Base-by-base conservation (phyloP, 208 protist species). In the Lotmaria passim region DNA sequence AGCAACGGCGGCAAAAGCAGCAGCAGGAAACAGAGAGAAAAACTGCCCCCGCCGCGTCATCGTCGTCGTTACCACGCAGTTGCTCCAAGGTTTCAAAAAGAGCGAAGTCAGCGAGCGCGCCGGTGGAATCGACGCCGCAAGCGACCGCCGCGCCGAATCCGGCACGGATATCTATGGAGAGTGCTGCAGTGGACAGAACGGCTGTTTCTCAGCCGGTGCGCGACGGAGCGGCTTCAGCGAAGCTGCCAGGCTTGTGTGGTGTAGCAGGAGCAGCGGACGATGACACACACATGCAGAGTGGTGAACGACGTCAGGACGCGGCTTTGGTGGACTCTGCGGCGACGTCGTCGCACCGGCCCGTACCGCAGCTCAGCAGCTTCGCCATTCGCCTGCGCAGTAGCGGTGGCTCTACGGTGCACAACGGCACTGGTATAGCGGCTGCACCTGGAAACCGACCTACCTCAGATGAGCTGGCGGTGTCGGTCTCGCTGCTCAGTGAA, bases 311-410 rank as follows among this genome's bases (percentile, higher is more conserved):
- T 24, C 47, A 34, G 0, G 33, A 43, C 3, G 1, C 14, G 23
- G 1, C 48, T 0, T 67, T 34, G 4, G 60, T 15, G 23, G 11
- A 26, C 1, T 60, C 59, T 0, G 38, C 23, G n/a, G 38, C 26
- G 51, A 11, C 44, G 3, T 59, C 56, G 17, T 51, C 44, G 62
- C 33, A 23, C 34, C 61, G 70, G n/a, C 70, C 52, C 8, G 15
- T 10, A 10, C 62, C 62, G 52, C 61, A 76, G 56, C 28, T 33
- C 12, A 76, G 70, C 48, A 76, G 70, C 62, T 76, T 76, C 39
- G 70, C 62, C 19, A 76, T 76, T 31, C 70, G 70, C 15, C 38
- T 70, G 36, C 61, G 70, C 6, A 56, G 62, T 30, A 50, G 62
- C 34, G 38, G 51, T 30, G 19, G 17, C n/a, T 19, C 7, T 14